phyloP scores from a whole-genome alignment of 2,329 filamentous ascomycete species.

The Diaporthe sp. region DNA sequence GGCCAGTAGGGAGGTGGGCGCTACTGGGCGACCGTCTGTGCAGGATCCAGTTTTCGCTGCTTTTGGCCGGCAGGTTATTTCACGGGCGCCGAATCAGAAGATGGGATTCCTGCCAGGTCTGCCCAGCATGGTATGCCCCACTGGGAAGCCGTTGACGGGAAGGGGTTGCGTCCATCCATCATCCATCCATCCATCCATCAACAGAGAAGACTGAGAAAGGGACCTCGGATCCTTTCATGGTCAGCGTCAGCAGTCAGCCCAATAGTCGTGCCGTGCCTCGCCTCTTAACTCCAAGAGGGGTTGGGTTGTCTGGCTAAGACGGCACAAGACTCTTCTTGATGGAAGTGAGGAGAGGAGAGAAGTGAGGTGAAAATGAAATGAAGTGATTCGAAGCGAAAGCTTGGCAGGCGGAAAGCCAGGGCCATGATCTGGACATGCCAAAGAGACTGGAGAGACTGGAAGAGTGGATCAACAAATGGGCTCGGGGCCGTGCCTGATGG shows the following conservation, averaged over 20 bases:
- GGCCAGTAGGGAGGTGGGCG: conserved; percentile 37
- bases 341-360: neutral
- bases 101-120: conserved; percentile 31
- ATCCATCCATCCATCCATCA: neutral
- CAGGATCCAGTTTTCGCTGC: conserved; percentile 38
- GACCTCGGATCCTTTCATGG: conserved; percentile 15
- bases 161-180: neutral
- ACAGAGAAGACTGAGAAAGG: neutral
- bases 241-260: conserved; percentile 15
- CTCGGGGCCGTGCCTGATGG: conserved; percentile 17
- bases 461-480: conserved; percentile 3
- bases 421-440: conserved; percentile 21
- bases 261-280: conserved; percentile 16
- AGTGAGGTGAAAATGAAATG: conserved; percentile 25
- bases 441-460: conserved; percentile 24
- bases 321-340: neutral
- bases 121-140: conserved; percentile 36
- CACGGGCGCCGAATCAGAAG: conserved; percentile 41
- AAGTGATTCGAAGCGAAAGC: conserved; percentile 18
- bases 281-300: neutral
- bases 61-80: conserved; percentile 42
- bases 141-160: conserved; percentile 10
- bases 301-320: neutral
- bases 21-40: conserved; percentile 34
- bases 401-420: conserved; percentile 29